A percentile compares a stretch with the other conserved stretches of the same genome.
These are phyloP conservation scores for Stemphylium vesicarium DNA, from an alignment of 2,329 filamentous ascomycete genomes.

Conservation along the genomic window DNA sequence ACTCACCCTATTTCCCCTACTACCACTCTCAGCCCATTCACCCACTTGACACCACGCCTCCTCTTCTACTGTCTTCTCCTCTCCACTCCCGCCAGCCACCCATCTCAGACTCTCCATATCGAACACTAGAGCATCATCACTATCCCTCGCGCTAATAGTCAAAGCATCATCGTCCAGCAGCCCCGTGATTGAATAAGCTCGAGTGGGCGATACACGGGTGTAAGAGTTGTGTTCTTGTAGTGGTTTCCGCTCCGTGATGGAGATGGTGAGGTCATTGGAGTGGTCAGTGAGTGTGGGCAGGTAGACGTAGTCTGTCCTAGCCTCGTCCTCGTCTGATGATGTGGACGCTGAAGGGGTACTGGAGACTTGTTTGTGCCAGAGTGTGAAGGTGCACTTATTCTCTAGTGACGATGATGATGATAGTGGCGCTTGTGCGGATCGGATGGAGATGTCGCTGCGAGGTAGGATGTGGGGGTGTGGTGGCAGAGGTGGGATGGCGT, in stretches of 20 bases:
- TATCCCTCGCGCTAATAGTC: constrained; percentile 10
- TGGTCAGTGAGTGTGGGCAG: constrained; percentile 20
- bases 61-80: background rate
- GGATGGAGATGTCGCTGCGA: background rate
- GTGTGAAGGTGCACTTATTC: constrained; percentile 24
- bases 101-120: constrained; percentile 9
- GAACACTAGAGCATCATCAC: constrained; percentile 12
- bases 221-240: constrained; percentile 20
- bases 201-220: constrained; percentile 7
- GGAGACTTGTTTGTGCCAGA: constrained; percentile 23
- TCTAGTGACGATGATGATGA: background rate
- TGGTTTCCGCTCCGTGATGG: constrained; percentile 19
- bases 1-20: constrained; percentile 12
- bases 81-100: background rate
- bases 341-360: background rate
- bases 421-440: background rate
- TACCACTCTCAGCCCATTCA: constrained; percentile 11
- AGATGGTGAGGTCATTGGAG: constrained; percentile 18
- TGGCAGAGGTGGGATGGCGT: constrained; percentile 1
- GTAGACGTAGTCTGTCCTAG: constrained; percentile 20
- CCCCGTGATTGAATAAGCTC: constrained; percentile 14
- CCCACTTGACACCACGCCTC: constrained; percentile 15
- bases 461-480: constrained; percentile 3
- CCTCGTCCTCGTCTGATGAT: background rate
- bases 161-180: constrained; percentile 16